A percentile compares a stretch with the other conserved stretches of the same genome.
These are phyloP conservation scores for Anacardium occidentale DNA, from an alignment of 345 rosid genomes.

Conservation along the genomic window DNA sequence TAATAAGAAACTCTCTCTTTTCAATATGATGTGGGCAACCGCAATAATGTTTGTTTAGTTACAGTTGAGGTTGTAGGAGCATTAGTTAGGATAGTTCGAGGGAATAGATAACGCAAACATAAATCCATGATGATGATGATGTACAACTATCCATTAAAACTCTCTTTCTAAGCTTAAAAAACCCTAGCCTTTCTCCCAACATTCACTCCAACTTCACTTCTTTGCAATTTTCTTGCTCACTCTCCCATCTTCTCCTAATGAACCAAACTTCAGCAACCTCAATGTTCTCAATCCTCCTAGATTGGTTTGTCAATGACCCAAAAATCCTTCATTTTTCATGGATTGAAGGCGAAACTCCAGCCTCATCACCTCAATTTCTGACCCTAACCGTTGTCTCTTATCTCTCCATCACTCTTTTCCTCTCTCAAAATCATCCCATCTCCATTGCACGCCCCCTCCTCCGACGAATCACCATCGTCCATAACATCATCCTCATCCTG, in stretches of 20 bases:
- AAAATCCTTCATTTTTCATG: slow-evolving; percentile 39
- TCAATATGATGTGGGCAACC: background rate
- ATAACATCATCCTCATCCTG: slow-evolving; percentile 35
- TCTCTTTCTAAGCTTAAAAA: background rate
- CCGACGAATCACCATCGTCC: slow-evolving; percentile 31
- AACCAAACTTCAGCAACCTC: background rate
- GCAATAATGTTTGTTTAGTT: too few relatives aligned
- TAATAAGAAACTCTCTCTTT: background rate
- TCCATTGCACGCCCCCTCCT: background rate
- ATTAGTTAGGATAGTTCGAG: background rate
- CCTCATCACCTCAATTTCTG: slow-evolving; percentile 39
- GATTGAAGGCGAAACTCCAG: slow-evolving; percentile 30
- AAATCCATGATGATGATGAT: background rate
- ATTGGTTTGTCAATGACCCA: slow-evolving; percentile 41
- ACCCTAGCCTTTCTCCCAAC: background rate
- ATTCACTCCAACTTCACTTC: background rate
- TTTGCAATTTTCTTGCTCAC: background rate
- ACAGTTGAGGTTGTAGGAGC: background rate
- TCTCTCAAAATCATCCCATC: background rate
- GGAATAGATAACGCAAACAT: background rate
- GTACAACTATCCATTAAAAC: background rate
- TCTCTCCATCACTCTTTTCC: slow-evolving; percentile 34
- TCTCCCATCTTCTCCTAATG: background rate
- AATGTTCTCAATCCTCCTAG: slow-evolving; percentile 6
- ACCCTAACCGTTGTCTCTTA: slow-evolving; percentile 26